Evolutionary conservation across 148 eudicot species (phyloP).

Genomic region (Vaccinium macrocarpon): DNA sequence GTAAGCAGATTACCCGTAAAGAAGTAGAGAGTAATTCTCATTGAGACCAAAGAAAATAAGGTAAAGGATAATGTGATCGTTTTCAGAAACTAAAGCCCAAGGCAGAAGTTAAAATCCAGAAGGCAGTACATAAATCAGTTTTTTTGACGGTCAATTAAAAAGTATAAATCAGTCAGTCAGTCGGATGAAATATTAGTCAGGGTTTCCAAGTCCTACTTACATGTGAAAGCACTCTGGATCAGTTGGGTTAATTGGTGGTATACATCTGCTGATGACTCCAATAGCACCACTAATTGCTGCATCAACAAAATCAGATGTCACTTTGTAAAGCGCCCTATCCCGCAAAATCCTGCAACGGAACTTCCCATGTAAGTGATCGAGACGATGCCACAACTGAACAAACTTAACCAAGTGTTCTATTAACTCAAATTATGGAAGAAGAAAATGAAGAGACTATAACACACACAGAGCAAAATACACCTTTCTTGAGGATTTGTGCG

Average conservation of each 20-base stretch:
- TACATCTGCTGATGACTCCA: constrained; percentile 96
- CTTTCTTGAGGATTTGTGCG: constrained; percentile 84
- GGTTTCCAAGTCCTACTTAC: constrained; percentile 43
- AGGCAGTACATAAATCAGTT: not conserved
- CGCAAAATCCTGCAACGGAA: constrained; percentile 59
- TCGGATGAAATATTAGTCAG: not conserved
- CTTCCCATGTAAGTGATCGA: constrained; percentile 14
- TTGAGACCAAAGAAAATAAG: not conserved
- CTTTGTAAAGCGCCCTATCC: constrained; percentile 84
- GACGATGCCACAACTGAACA: not conserved
- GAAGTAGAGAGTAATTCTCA: not conserved
- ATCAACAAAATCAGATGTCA: constrained; percentile 97
- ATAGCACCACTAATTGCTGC: constrained; percentile 96
- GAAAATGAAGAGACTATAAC: not conserved
- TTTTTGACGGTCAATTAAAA: not conserved
- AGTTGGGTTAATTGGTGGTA: constrained; percentile 96
- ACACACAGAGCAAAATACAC: constrained; percentile 30
- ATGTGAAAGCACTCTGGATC: constrained; percentile 99
- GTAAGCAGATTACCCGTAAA: not conserved
- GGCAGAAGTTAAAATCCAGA: constrained; percentile 15
- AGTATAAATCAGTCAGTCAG: not conserved
- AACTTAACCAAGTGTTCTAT: constrained; percentile 1
- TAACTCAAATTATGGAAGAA: constrained; percentile 3
- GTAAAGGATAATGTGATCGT: not conserved
- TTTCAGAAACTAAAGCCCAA: not conserved